Conservation (phyloP, 2,329 filamentous ascomycete genomes). For the Talaromyces piceae region DNA sequence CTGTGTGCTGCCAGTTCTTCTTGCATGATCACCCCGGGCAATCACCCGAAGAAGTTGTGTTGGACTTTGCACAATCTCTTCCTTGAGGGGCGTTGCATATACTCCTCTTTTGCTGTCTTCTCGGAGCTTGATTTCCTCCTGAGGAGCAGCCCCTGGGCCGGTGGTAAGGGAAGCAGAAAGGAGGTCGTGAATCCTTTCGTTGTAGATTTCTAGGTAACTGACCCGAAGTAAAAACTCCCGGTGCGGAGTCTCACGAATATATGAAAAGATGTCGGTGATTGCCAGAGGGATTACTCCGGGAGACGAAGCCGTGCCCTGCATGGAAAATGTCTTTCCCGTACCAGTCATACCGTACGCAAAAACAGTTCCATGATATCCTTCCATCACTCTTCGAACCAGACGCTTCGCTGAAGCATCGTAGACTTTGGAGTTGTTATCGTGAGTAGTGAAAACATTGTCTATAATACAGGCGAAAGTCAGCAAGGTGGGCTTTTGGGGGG, state of each 20-base stretch:
- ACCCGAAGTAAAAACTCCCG: conserved; percentile 91
- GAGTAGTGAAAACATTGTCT: conserved; percentile 95
- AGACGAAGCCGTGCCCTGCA: conserved; percentile 94
- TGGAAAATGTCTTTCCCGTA: conserved; percentile 97
- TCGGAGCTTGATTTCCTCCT: conserved; percentile 93
- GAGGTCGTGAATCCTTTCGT: conserved; percentile 92
- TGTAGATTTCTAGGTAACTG: conserved; percentile 98
- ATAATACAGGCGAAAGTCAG: conserved; percentile 5
- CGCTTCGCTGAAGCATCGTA: conserved; percentile 94
- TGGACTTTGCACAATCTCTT: conserved; percentile 97
- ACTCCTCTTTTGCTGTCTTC: conserved; percentile 96
- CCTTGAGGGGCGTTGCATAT: conserved; percentile 90
- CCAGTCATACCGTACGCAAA: conserved; percentile 99
- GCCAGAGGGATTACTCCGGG: conserved; percentile 95
- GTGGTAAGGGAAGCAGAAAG: conserved; percentile 63
- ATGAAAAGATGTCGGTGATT: conserved; percentile 98
- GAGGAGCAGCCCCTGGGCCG: conserved; percentile 49
- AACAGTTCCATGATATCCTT: conserved; percentile 96
- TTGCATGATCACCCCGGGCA: conserved; percentile 82
- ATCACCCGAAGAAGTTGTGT: conserved; percentile 93
- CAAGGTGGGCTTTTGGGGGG: conserved; percentile 12
- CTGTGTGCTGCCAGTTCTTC: conserved; percentile 87
- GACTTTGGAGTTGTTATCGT: conserved; percentile 89
- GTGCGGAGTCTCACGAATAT: conserved; percentile 92
- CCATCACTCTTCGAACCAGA: conserved; percentile 92